Percentiles rank a stretch among this genome's conserved stretches.
Conservation (phyloP, 768 basidiomycete species). For the Paxillus involutus region DNA sequence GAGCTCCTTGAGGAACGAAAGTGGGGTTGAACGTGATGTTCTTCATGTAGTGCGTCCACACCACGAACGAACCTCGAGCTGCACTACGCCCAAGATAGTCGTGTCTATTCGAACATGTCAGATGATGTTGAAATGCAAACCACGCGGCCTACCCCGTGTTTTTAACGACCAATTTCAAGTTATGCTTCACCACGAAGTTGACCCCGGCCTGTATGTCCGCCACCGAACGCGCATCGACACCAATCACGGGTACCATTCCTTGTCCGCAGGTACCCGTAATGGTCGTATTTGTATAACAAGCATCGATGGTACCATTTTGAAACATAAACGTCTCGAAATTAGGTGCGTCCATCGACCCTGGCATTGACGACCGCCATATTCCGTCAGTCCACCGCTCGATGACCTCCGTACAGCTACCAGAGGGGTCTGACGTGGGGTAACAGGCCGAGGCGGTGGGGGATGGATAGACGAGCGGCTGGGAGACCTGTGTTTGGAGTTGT, state of each 20-base stretch:
- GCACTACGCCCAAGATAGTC: slow-evolving; percentile 40
- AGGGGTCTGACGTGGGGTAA: slow-evolving; percentile 36
- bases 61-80: slow-evolving; percentile 34
- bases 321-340: slow-evolving; percentile 36
- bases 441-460: slow-evolving; percentile 40
- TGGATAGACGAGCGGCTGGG: slow-evolving; percentile 45
- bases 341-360: slow-evolving; percentile 39
- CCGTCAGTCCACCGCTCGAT: slow-evolving; percentile 28
- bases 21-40: slow-evolving; percentile 31
- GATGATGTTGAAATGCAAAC: background rate
- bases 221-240: slow-evolving; percentile 19
- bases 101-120: slow-evolving; percentile 22
- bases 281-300: slow-evolving; percentile 32
- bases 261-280: slow-evolving; percentile 19
- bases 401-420: slow-evolving; percentile 39
- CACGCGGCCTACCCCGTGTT: slow-evolving; percentile 18
- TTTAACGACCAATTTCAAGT: slow-evolving; percentile 23
- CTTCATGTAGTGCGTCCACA: slow-evolving; percentile 45
- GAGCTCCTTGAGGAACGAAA: slow-evolving; percentile 34
- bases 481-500: slow-evolving; percentile 35
- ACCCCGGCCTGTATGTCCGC: slow-evolving; percentile 21
- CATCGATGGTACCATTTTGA: slow-evolving; percentile 46
- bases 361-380: slow-evolving; percentile 39
- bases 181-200: slow-evolving; percentile 15
- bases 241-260: slow-evolving; percentile 18